Conservation (phyloP, 2,329 filamentous ascomycete species). For the Neobulgaria alba region DNA sequence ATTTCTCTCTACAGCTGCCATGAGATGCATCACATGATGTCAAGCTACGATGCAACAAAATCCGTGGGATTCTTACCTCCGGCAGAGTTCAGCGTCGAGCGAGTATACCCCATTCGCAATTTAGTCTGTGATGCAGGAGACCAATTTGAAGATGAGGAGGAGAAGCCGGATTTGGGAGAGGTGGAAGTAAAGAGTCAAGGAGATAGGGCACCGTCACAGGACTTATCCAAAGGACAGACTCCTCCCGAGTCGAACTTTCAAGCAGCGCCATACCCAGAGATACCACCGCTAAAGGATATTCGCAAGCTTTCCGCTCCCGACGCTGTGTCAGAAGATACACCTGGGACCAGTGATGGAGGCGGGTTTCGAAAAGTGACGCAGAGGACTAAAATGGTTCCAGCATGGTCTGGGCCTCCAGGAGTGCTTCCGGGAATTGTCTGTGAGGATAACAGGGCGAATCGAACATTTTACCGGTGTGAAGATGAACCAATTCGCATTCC, state of each 20-base stretch:
- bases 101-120: slow-evolving; percentile 22
- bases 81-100: slow-evolving; percentile 15
- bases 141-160: neutral
- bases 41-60: slow-evolving; percentile 6
- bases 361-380: slow-evolving; percentile 8
- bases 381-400: neutral
- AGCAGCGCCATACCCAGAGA: slow-evolving; percentile 13
- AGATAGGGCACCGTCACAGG: neutral
- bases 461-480: slow-evolving; percentile 12
- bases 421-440: neutral
- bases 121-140: slow-evolving; percentile 4
- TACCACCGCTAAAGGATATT: slow-evolving; percentile 11
- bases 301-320: slow-evolving; percentile 8
- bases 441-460: neutral
- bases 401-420: neutral
- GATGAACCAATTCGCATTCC: slow-evolving; percentile 24
- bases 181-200: neutral
- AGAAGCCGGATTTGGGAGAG: neutral
- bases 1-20: too few species aligned
- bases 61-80: slow-evolving; percentile 13
- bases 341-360: neutral
- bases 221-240: neutral
- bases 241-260: slow-evolving; percentile 4
- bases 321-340: neutral
- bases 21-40: too few species aligned